phyloP scores from a whole-genome alignment of 768 basidiomycete species.

The Lentinula sp. region DNA sequence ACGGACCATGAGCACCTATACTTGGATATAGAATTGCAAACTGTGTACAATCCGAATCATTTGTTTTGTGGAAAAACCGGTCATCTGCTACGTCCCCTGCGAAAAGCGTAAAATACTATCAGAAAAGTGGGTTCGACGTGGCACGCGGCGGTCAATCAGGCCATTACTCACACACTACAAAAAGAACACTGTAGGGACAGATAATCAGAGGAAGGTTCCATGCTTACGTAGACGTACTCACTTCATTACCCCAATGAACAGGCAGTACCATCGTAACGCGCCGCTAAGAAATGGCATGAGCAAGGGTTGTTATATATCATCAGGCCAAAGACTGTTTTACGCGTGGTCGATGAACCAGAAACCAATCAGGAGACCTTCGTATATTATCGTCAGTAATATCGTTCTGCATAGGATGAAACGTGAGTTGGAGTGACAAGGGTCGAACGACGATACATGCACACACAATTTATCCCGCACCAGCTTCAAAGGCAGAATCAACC shows the following conservation, averaged over 20 bases:
- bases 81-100: slow-evolving; percentile 93
- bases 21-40: slow-evolving; percentile 71
- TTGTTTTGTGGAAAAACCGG: slow-evolving; percentile 89
- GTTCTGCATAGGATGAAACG: slow-evolving; percentile 47
- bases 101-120: slow-evolving; percentile 1
- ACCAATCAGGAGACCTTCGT: slow-evolving; percentile 83
- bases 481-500: slow-evolving; percentile 77
- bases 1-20: slow-evolving; percentile 67
- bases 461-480: slow-evolving; percentile 90
- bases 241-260: slow-evolving; percentile 85
- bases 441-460: slow-evolving; percentile 18
- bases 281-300: slow-evolving; percentile 34
- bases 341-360: slow-evolving; percentile 96
- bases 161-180: slow-evolving; percentile 69
- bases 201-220: neutral
- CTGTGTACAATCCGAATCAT: slow-evolving; percentile 91
- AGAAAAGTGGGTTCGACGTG: neutral
- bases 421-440: neutral
- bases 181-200: slow-evolving; percentile 53
- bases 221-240: slow-evolving; percentile 27
- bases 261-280: slow-evolving; percentile 78
- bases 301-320: neutral
- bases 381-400: slow-evolving; percentile 72
- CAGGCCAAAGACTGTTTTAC: slow-evolving; percentile 35
- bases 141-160: neutral